Percentiles rank a stretch among this genome's conserved stretches.
These are phyloP conservation scores for Piper longum DNA, from an alignment of 164 flowering plant genomes.

Conservation along the genomic window DNA sequence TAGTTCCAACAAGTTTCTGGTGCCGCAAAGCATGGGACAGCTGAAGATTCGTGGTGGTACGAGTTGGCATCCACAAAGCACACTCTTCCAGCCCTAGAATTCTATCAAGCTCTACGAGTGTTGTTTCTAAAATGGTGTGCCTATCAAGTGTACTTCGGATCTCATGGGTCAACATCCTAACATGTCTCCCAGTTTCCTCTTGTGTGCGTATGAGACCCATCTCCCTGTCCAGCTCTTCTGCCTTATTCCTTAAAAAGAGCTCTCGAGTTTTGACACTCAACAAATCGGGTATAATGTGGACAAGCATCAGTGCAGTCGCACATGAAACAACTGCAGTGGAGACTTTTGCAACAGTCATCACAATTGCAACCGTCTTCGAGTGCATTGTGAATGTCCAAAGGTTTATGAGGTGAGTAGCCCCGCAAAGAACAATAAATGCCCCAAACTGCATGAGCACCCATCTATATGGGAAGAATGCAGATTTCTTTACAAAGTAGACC, in stretches of 20 bases:
- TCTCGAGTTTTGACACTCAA: slow-evolving; percentile 58
- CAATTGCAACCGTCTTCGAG: slow-evolving; percentile 46
- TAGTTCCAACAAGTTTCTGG: slow-evolving; percentile 36
- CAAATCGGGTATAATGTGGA: slow-evolving; percentile 64
- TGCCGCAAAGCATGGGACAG: slow-evolving; percentile 48
- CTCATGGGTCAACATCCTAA: slow-evolving; percentile 80
- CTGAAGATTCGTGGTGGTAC: slow-evolving; percentile 26
- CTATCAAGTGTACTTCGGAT: slow-evolving; percentile 64
- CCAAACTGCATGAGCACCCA: slow-evolving; percentile 84
- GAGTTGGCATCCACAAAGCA: slow-evolving; percentile 72
- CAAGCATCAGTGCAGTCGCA: slow-evolving; percentile 68
- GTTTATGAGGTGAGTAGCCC: slow-evolving; percentile 64
- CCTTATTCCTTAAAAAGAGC: slow-evolving; percentile 36
- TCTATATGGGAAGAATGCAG: slow-evolving; percentile 66
- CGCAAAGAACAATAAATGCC: slow-evolving; percentile 69
- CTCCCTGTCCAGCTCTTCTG: slow-evolving; percentile 64
- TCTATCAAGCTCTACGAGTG: slow-evolving; percentile 63
- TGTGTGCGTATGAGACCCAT: slow-evolving; percentile 62
- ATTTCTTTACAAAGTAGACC: slow-evolving; percentile 54
- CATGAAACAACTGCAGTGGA: slow-evolving; percentile 59
- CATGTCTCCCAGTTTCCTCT: slow-evolving; percentile 76
- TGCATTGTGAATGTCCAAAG: slow-evolving; percentile 57
- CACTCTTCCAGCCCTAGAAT: slow-evolving; percentile 59
- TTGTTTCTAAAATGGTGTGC: slow-evolving; percentile 55
- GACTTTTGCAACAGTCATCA: slow-evolving; percentile 58